Percentiles rank a stretch among this genome's conserved stretches.
These are phyloP conservation scores for Coemansia sp. DNA, from an alignment of 192 early-diverging fungal species.

Conservation along the genomic window DNA sequence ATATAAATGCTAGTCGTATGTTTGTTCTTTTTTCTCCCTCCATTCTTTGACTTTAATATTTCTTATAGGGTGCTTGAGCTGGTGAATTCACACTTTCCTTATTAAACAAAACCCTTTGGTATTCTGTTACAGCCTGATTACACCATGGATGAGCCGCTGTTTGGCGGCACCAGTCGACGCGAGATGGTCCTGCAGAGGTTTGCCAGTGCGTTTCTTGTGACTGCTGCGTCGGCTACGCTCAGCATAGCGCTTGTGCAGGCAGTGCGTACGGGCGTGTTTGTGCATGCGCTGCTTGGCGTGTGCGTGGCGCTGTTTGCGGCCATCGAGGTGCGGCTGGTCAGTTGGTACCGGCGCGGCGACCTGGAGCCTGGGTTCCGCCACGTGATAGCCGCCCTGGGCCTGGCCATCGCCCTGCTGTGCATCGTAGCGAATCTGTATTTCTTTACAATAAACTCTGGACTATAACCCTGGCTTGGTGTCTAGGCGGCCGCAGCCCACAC, in stretches of 20 bases:
- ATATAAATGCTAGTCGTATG: no score
- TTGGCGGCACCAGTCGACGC: conserved; percentile 52
- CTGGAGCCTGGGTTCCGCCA: conserved; percentile 54
- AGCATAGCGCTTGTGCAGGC: conserved; percentile 20
- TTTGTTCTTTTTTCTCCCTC: background rate
- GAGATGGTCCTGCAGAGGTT: conserved; percentile 49
- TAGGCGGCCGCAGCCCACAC: conserved; percentile 49
- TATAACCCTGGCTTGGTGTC: background rate
- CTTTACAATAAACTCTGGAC: conserved; percentile 16
- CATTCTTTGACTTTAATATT: background rate
- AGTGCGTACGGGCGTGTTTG: conserved; percentile 12
- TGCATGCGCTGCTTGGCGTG: conserved; percentile 39
- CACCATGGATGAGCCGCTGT: conserved; percentile 53
- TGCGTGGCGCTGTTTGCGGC: conserved; percentile 26
- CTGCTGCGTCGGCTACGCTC: conserved; percentile 13
- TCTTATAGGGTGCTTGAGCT: no score
- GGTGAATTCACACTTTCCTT: no score
- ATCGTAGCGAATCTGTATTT: conserved; percentile 54
- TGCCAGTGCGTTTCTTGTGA: conserved; percentile 26
- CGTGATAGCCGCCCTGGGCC: conserved; percentile 37
- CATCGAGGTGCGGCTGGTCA: conserved; percentile 50
- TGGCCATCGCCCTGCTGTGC: conserved; percentile 38
- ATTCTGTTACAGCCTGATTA: background rate
- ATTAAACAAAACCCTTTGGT: no score
- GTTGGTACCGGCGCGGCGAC: conserved; percentile 59